phyloP scores from a whole-genome alignment of 148 eudicot species.

The Diospyros kaki region DNA sequence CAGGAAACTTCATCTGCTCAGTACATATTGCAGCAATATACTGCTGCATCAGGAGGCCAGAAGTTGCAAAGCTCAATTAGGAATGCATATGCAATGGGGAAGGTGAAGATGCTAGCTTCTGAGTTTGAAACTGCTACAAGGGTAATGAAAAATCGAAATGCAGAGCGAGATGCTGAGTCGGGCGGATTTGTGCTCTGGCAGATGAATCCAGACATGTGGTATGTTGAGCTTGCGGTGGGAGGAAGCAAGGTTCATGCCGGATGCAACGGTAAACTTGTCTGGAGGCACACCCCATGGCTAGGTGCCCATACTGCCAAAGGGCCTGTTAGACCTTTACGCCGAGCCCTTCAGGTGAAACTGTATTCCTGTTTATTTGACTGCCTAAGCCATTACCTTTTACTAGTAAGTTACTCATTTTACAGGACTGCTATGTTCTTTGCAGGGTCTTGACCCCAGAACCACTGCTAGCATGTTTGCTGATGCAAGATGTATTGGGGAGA shows the following conservation, averaged over 20 bases:
- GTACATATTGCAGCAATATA: constrained; percentile 56
- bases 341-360: constrained; percentile 48
- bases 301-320: constrained; percentile 60
- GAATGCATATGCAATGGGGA: constrained; percentile 56
- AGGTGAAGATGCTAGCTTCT: constrained; percentile 46
- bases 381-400: not conserved
- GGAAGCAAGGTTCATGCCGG: constrained; percentile 59
- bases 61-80: constrained; percentile 37
- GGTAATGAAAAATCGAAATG: constrained; percentile 31
- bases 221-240: constrained; percentile 52
- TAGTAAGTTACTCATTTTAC: constrained; percentile 3
- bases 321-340: constrained; percentile 48
- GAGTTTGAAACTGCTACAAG: constrained; percentile 43
- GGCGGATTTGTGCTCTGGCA: constrained; percentile 64
- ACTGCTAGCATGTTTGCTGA: constrained; percentile 53
- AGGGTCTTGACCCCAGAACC: constrained; percentile 65
- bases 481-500: constrained; percentile 52
- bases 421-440: constrained; percentile 4
- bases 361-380: not conserved
- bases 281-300: constrained; percentile 67
- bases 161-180: constrained; percentile 37
- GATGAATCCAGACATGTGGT: constrained; percentile 65
- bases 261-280: constrained; percentile 54
- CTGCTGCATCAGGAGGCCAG: constrained; percentile 54
- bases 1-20: constrained; percentile 59